Percentiles rank a stretch among this genome's conserved stretches.
Evolutionary conservation across 768 basidiomycete species (phyloP).

Genomic region (Auricularia cornea): DNA sequence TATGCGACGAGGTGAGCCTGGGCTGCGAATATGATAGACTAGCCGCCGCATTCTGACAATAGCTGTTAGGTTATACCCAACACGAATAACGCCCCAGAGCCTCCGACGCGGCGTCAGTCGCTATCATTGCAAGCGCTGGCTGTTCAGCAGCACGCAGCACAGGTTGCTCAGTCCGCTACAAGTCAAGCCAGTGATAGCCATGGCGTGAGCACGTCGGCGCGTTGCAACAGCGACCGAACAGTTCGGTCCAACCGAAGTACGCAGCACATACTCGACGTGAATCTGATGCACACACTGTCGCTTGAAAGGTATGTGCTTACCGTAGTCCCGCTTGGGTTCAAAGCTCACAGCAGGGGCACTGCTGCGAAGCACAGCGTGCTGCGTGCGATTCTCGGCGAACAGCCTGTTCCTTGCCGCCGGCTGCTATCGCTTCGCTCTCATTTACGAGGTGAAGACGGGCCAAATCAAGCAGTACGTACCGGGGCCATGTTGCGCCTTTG

Average conservation of each 20-base stretch:
- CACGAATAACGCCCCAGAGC: too few species aligned
- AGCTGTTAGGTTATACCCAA: too few species aligned
- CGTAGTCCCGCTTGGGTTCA: not conserved
- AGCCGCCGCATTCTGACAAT: too few species aligned
- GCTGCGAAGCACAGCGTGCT: conserved; percentile 69
- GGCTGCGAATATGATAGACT: too few species aligned
- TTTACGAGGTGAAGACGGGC: conserved; percentile 88
- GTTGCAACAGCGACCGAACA: conserved; percentile 29
- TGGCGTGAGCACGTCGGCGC: too few species aligned
- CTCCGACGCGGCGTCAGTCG: conserved; percentile 10
- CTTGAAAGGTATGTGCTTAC: conserved; percentile 34
- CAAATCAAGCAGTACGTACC: conserved; percentile 69
- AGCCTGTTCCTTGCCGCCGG: conserved; percentile 90
- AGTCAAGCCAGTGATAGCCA: too few species aligned
- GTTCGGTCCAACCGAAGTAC: conserved; percentile 44
- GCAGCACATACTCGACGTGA: conserved; percentile 41
- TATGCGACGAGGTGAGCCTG: too few species aligned
- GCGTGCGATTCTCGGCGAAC: conserved; percentile 90
- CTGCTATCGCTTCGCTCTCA: conserved; percentile 94
- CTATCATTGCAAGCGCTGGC: conserved; percentile 3
- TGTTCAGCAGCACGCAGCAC: conserved; percentile 8
- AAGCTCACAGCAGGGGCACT: too few species aligned
- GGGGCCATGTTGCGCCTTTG: not conserved
- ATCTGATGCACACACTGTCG: conserved; percentile 31
- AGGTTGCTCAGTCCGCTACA: conserved; percentile 26